phyloP scores from a whole-genome alignment of 2,329 filamentous ascomycete genomes.

The Paracoccidioides brasiliensis region DNA sequence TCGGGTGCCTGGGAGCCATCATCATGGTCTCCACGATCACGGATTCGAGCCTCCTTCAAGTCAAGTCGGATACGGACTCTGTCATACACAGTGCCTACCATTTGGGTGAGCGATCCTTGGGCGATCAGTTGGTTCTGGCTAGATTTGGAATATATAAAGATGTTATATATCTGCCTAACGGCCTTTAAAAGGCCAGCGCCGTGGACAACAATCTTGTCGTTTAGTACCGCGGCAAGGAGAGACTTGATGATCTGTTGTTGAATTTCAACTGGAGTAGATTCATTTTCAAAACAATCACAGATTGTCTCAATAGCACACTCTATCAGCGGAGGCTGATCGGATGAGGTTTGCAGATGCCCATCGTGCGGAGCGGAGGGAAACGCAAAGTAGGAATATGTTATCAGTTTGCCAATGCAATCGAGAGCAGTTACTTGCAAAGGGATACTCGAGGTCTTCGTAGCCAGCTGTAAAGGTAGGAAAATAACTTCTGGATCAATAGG shows the following conservation, averaged over 20 bases:
- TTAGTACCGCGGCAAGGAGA: slow-evolving; percentile 82
- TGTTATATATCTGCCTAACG: slow-evolving; percentile 96
- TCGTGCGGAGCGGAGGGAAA: slow-evolving; percentile 38
- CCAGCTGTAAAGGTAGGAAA: slow-evolving; percentile 80
- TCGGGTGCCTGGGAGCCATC: slow-evolving; percentile 24
- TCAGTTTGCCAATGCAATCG: slow-evolving; percentile 97
- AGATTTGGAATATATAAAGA: slow-evolving; percentile 88
- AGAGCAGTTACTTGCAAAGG: slow-evolving; percentile 78
- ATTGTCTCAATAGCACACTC: slow-evolving; percentile 98
- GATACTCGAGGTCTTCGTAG: slow-evolving; percentile 74
- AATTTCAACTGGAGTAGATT: slow-evolving; percentile 80
- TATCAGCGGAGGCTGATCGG: slow-evolving; percentile 55
- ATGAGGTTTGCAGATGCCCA: slow-evolving; percentile 29
- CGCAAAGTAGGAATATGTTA: slow-evolving; percentile 97
- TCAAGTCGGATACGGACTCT: slow-evolving; percentile 75
- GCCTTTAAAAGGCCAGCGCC: slow-evolving; percentile 92
- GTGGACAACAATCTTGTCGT: slow-evolving; percentile 98
- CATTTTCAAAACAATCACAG: slow-evolving; percentile 97
- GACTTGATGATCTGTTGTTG: slow-evolving; percentile 98
- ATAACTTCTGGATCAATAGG: slow-evolving; percentile 82
- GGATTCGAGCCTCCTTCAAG: slow-evolving; percentile 66
- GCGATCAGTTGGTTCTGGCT: slow-evolving; percentile 94
- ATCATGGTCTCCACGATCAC: slow-evolving; percentile 25
- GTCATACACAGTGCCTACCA: slow-evolving; percentile 97
- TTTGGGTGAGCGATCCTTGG: slow-evolving; percentile 91